A percentile compares a stretch with the other conserved stretches of the same genome.
phyloP scores from a whole-genome alignment of 225 moss, liverwort and hornwort species.

The Polytrichum formosum region DNA sequence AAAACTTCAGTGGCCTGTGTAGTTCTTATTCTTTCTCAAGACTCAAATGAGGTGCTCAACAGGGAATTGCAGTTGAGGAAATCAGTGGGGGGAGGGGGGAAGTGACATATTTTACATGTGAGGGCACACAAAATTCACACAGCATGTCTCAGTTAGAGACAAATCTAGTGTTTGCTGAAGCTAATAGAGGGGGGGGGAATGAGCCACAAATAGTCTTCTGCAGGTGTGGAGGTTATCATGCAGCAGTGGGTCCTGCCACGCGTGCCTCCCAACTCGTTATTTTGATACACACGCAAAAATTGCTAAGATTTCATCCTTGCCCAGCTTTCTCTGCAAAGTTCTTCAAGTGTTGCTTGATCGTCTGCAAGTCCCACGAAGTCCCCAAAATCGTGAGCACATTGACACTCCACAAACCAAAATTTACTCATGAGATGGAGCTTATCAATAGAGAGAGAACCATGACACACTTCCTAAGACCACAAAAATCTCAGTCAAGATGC shows the following conservation, averaged over 20 bases:
- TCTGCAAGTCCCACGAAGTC: constrained; percentile 29
- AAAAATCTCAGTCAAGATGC: too few relatives aligned
- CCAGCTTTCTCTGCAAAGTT: constrained; percentile 42
- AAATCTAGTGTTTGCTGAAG: constrained; percentile 21
- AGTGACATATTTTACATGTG: constrained; percentile 31
- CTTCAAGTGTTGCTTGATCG: constrained; percentile 46
- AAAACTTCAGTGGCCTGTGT: too few relatives aligned
- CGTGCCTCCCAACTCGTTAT: constrained; percentile 25
- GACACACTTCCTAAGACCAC: not conserved
- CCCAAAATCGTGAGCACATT: not conserved
- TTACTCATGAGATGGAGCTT: too few relatives aligned
- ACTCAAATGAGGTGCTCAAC: constrained; percentile 6
- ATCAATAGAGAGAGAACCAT: not conserved
- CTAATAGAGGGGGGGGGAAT: constrained; percentile 19
- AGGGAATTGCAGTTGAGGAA: constrained; percentile 1
- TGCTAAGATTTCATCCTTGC: constrained; percentile 24
- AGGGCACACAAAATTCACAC: constrained; percentile 27
- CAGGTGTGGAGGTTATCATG: constrained; percentile 25
- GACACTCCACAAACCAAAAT: not conserved
- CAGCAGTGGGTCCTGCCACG: constrained; percentile 10
- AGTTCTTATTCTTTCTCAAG: too few relatives aligned
- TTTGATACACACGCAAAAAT: constrained; percentile 22
- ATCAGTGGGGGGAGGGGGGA: constrained; percentile 3
- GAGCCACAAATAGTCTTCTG: constrained; percentile 29
- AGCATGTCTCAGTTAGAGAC: constrained; percentile 30